Conservation (phyloP, 2,329 filamentous ascomycete genomes). For the Epichloe scottii region DNA sequence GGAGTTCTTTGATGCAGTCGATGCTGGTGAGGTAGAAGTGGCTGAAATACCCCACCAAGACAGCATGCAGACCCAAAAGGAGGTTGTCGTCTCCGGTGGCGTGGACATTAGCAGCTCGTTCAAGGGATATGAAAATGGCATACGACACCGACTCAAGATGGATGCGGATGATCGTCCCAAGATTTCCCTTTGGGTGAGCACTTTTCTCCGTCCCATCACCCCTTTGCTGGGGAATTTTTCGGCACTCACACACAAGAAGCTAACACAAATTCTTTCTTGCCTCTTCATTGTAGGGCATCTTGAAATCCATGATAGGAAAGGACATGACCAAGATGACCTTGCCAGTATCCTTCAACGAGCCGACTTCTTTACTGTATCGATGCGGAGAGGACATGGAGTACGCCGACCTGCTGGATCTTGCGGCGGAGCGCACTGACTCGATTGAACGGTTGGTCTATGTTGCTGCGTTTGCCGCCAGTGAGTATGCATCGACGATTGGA, state of each 20-base stretch:
- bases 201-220: conserved; percentile 5
- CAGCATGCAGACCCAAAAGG: conserved; percentile 26
- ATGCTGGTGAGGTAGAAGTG: conserved; percentile 81
- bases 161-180: conserved; percentile 88
- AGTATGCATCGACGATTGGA: conserved; percentile 93
- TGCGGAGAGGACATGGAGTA: conserved; percentile 98
- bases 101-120: conserved; percentile 66
- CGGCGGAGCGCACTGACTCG: conserved; percentile 73
- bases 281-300: conserved; percentile 52
- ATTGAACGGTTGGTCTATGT: conserved; percentile 90
- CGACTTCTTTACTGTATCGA: conserved; percentile 86
- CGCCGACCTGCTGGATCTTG: conserved; percentile 78
- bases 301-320: conserved; percentile 99
- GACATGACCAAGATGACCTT: conserved; percentile 99
- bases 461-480: conserved; percentile 86
- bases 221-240: no score
- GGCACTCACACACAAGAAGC: no score
- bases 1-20: conserved; percentile 95
- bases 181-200: conserved; percentile 83
- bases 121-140: conserved; percentile 81
- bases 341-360: conserved; percentile 96
- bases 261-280: not conserved
- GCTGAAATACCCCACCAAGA: conserved; percentile 49
- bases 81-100: conserved; percentile 26
- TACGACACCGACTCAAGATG: conserved; percentile 69